Evolutionary conservation across 768 basidiomycete species (phyloP).

Genomic region (Infundibulicybe gibba): DNA sequence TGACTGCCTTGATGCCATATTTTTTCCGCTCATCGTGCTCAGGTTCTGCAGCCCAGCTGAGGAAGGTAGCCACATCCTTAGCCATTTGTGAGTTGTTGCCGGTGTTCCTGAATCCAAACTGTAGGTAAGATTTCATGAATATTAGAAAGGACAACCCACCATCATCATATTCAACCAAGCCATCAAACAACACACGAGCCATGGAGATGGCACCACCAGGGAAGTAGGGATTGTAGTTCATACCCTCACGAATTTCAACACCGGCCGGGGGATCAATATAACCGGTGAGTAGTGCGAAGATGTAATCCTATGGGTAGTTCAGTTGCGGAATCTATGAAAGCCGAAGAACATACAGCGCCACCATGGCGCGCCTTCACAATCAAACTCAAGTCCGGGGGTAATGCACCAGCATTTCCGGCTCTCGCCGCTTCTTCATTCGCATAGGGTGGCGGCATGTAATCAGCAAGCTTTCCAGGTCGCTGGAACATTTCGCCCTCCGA

Average conservation of each 20-base stretch:
- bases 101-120: conserved; percentile 65
- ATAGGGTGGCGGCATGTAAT: conserved; percentile 94
- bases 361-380: conserved; percentile 99
- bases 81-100: conserved; percentile 97
- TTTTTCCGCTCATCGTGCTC: conserved; percentile 98
- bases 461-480: conserved; percentile 96
- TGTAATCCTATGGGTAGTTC: conserved; percentile 71
- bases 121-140: neutral
- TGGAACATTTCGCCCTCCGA: conserved; percentile 97
- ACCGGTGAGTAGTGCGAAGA: conserved; percentile 95
- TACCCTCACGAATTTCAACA: conserved; percentile 90
- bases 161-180: conserved; percentile 94
- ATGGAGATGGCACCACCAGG: conserved; percentile 97
- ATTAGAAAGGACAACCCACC: conserved; percentile 42
- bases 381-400: conserved; percentile 95
- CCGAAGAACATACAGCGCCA: conserved; percentile 68
- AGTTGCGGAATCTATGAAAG: neutral
- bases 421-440: conserved; percentile 98
- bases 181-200: conserved; percentile 95
- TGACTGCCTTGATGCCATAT: conserved; percentile 93
- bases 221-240: conserved; percentile 99
- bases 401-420: conserved; percentile 89
- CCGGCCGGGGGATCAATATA: conserved; percentile 96
- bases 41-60: conserved; percentile 96
- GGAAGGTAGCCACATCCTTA: conserved; percentile 95